Conservation (phyloP, 2,329 filamentous ascomycete genomes). For the Aspergillus texensis region DNA sequence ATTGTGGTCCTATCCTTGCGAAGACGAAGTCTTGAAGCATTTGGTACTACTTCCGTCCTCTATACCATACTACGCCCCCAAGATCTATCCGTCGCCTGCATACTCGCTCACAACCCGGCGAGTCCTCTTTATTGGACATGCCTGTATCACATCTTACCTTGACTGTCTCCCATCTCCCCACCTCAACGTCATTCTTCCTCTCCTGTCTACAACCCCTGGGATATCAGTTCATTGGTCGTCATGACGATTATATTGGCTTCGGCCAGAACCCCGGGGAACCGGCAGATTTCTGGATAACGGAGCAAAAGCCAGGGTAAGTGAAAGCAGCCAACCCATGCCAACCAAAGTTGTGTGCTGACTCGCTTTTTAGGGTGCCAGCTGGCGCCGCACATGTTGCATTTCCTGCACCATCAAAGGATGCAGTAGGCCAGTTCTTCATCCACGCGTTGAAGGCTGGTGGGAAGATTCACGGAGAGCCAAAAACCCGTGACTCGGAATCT, state of each 20-base stretch:
- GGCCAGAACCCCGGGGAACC: slow-evolving; percentile 57
- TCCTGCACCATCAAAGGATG: slow-evolving; percentile 65
- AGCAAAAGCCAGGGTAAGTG: slow-evolving; percentile 61
- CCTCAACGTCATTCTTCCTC: slow-evolving; percentile 82
- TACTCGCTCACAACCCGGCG: slow-evolving; percentile 20
- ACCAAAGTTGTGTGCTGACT: slow-evolving; percentile 7
- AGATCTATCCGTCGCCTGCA: slow-evolving; percentile 1
- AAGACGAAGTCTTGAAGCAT: not conserved
- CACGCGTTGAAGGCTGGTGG: slow-evolving; percentile 68
- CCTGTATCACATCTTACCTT: slow-evolving; percentile 65
- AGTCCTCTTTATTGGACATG: slow-evolving; percentile 45
- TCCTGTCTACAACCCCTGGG: slow-evolving; percentile 76
- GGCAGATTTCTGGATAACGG: slow-evolving; percentile 66
- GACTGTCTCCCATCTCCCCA: slow-evolving; percentile 75
- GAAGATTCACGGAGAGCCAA: slow-evolving; percentile 60
- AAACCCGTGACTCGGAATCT: slow-evolving; percentile 54
- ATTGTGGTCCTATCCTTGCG: not conserved
- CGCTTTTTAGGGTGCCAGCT: slow-evolving; percentile 46
- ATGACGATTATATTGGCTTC: slow-evolving; percentile 64
- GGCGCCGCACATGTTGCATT: slow-evolving; percentile 67
- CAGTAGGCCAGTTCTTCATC: slow-evolving; percentile 72
- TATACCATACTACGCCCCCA: not conserved
- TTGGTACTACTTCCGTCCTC: not conserved
- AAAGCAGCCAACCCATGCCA: not conserved
- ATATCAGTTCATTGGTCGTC: slow-evolving; percentile 68